These are phyloP conservation scores for Leccinum cinnamomeum DNA, from an alignment of 1,284 basidiomycete species.

Conservation along the genomic window DNA sequence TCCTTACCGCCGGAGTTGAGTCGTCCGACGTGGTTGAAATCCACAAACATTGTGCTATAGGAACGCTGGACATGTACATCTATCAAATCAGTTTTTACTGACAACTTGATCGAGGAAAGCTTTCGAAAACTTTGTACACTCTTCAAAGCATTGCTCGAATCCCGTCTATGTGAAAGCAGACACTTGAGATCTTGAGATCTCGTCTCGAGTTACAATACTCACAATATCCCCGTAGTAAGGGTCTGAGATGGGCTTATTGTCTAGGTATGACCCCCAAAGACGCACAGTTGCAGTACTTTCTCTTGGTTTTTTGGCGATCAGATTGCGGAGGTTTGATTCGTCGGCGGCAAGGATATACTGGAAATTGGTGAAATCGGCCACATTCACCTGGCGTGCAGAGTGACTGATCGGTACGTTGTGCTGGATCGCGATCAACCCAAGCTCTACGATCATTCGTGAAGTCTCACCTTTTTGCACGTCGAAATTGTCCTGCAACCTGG, in stretches of 20 bases:
- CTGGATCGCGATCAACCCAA: slow-evolving; percentile 35
- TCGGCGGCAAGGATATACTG: slow-evolving; percentile 74
- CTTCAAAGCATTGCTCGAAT: slow-evolving; percentile 63
- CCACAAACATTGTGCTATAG: slow-evolving; percentile 5
- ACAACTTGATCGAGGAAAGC: slow-evolving; percentile 70
- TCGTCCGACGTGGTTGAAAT: slow-evolving; percentile 8
- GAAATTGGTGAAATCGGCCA: slow-evolving; percentile 61
- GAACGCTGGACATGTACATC: not conserved
- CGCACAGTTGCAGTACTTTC: slow-evolving; percentile 55
- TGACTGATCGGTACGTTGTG: slow-evolving; percentile 61
- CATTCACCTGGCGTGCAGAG: slow-evolving; percentile 55
- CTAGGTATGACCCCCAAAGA: slow-evolving; percentile 75
- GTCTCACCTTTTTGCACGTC: slow-evolving; percentile 59
- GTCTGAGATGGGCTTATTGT: slow-evolving; percentile 63
- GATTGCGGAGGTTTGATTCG: slow-evolving; percentile 58
- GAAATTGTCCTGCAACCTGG: slow-evolving; percentile 48
- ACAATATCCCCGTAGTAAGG: slow-evolving; percentile 75
- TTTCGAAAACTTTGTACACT: slow-evolving; percentile 64
- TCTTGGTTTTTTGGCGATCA: slow-evolving; percentile 56
- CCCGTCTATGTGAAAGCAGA: slow-evolving; percentile 32
- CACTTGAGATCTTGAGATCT: not conserved
- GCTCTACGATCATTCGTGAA: not conserved
- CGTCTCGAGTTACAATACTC: slow-evolving; percentile 20
- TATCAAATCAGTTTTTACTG: slow-evolving; percentile 32
- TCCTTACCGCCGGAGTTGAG: not conserved